Evolutionary conservation across 148 eudicot species (phyloP).

Genomic region (Vaccinium darrowii): DNA sequence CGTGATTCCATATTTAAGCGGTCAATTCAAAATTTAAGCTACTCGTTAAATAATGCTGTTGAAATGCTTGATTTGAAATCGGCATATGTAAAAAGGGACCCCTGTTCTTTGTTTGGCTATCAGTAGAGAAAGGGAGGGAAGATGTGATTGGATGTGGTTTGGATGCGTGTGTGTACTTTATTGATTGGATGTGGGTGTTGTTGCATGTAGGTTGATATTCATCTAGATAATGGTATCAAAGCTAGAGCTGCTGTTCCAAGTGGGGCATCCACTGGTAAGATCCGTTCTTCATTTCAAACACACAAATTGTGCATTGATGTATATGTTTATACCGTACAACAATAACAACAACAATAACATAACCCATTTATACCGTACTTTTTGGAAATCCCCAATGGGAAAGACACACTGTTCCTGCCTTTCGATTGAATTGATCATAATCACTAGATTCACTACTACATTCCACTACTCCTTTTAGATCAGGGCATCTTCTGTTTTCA

Average conservation of each 20-base stretch:
- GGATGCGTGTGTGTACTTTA: not conserved
- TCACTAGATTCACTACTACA: no score
- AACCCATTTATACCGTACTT: no score
- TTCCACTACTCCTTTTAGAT: not conserved
- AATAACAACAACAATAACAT: no score
- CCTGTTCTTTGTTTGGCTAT: not conserved
- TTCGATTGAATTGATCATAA: no score
- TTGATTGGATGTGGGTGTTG: slow-evolving; percentile 11
- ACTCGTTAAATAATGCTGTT: not conserved
- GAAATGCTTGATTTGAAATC: no score
- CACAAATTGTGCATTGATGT: not conserved
- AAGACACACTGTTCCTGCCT: no score
- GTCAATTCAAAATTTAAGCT: not conserved
- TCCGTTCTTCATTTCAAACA: not conserved
- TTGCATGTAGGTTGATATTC: slow-evolving; percentile 63
- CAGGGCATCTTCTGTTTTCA: not conserved
- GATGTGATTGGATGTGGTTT: not conserved
- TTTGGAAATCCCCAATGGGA: no score
- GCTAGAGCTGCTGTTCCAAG: slow-evolving; percentile 98
- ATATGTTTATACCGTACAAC: no score
- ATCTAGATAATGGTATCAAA: slow-evolving; percentile 50
- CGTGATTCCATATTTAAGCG: not conserved
- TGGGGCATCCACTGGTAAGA: slow-evolving; percentile 97
- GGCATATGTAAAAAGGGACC: no score
- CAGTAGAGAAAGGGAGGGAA: not conserved